phyloP scores from a whole-genome alignment of 768 basidiomycete genomes.

The Agrocybe pediades region DNA sequence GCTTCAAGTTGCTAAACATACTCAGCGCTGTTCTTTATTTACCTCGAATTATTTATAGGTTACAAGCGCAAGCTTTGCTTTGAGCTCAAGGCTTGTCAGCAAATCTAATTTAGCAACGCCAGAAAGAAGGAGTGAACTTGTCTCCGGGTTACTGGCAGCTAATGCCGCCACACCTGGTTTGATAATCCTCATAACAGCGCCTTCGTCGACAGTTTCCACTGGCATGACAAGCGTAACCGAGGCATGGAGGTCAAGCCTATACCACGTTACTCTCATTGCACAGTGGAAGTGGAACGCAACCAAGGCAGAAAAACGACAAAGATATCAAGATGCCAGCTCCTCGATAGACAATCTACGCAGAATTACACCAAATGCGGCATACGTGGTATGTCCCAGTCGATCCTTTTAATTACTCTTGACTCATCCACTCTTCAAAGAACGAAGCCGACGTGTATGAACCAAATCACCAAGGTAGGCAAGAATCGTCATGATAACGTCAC shows the following conservation, averaged over 20 bases:
- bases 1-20: neutral
- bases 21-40: neutral
- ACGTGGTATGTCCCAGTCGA: constrained; percentile 33
- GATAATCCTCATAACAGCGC: constrained; percentile 43
- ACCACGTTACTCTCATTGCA: constrained; percentile 45
- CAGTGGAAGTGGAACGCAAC: constrained; percentile 51
- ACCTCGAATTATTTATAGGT: constrained; percentile 22
- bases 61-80: constrained; percentile 39
- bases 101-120: constrained; percentile 39
- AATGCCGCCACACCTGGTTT: constrained; percentile 38
- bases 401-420: neutral
- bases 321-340: constrained; percentile 34
- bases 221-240: constrained; percentile 44
- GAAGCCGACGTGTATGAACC: constrained; percentile 52
- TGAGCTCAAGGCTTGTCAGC: constrained; percentile 46
- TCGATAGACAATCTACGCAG: constrained; percentile 41
- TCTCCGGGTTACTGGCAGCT: constrained; percentile 37
- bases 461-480: constrained; percentile 37
- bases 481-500: neutral
- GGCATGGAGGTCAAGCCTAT: constrained; percentile 46
- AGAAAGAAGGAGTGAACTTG: constrained; percentile 27
- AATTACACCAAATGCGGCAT: constrained; percentile 47
- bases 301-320: constrained; percentile 29
- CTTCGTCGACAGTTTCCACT: constrained; percentile 32
- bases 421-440: constrained; percentile 31